Evolutionary conservation across 2,329 filamentous ascomycete species (phyloP).

Genomic region (Shiraia bambusicola): DNA sequence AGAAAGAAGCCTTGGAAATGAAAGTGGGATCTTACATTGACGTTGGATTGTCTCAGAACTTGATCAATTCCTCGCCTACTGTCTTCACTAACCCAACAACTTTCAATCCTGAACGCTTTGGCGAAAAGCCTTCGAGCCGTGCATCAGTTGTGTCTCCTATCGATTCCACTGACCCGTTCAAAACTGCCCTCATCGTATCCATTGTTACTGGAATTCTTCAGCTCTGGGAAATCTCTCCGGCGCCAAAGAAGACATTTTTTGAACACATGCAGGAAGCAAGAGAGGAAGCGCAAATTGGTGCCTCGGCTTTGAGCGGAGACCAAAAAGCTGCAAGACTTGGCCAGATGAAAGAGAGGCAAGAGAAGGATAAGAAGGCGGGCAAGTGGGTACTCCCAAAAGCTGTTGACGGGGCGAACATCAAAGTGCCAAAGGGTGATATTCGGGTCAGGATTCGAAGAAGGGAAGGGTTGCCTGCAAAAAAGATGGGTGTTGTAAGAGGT

Average conservation of each 20-base stretch:
- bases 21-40: conserved; percentile 31
- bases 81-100: conserved; percentile 21
- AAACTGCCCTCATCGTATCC: conserved; percentile 27
- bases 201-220: conserved; percentile 38
- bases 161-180: conserved; percentile 19
- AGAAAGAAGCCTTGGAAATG: conserved; percentile 29
- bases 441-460: conserved; percentile 55
- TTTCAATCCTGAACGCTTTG: conserved; percentile 34
- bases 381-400: conserved; percentile 55
- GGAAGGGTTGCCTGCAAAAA: conserved; percentile 19
- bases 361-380: conserved; percentile 11
- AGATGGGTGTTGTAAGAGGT: too few species aligned
- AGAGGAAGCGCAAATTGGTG: conserved; percentile 32
- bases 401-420: conserved; percentile 52
- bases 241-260: conserved; percentile 36
- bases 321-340: conserved; percentile 12
- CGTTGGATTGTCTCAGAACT: conserved; percentile 30
- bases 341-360: conserved; percentile 8
- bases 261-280: conserved; percentile 38
- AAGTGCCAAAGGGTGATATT: conserved; percentile 54
- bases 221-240: conserved; percentile 38
- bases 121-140: conserved; percentile 8
- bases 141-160: conserved; percentile 19
- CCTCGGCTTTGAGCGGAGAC: conserved; percentile 20
- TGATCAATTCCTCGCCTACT: conserved; percentile 35